Conservation (phyloP, 768 basidiomycete genomes). For the Kwoniella sp. region DNA sequence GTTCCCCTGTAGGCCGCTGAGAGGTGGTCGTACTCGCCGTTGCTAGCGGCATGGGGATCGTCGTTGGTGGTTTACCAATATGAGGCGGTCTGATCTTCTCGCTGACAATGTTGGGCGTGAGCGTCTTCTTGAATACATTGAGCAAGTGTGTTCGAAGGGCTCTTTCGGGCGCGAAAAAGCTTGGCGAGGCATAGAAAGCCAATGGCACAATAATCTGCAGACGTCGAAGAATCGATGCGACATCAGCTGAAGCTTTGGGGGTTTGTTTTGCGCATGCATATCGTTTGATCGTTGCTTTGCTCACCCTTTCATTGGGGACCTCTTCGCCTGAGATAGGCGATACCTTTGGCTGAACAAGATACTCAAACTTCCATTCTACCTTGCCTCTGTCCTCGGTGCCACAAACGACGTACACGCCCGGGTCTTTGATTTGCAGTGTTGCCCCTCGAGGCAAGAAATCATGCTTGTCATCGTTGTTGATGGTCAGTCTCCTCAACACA, state of each 20-base stretch:
- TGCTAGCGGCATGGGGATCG: too few species aligned
- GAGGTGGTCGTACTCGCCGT: too few species aligned
- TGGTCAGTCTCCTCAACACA: conserved; percentile 68
- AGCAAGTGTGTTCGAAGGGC: conserved; percentile 26
- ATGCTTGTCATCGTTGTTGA: conserved; percentile 67
- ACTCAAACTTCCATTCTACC: conserved; percentile 76
- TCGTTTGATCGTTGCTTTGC: conserved; percentile 8
- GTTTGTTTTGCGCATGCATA: too few species aligned
- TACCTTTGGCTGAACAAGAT: conserved; percentile 68
- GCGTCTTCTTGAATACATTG: conserved; percentile 34
- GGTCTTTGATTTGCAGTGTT: conserved; percentile 66
- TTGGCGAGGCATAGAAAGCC: conserved; percentile 24
- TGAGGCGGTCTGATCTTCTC: conserved; percentile 31
- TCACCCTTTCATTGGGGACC: conserved; percentile 68
- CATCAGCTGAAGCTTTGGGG: too few species aligned
- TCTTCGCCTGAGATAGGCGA: conserved; percentile 59
- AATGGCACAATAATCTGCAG: conserved; percentile 28
- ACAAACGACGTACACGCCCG: conserved; percentile 73
- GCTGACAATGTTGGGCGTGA: conserved; percentile 31
- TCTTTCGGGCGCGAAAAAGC: conserved; percentile 27
- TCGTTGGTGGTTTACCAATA: conserved; percentile 33
- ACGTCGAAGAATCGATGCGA: too few species aligned
- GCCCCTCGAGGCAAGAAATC: conserved; percentile 80
- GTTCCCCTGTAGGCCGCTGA: too few species aligned
- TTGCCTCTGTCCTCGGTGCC: conserved; percentile 65